Evolutionary conservation across 2,329 filamentous ascomycete genomes (phyloP).

Genomic region (Parascedosporium putredinis): DNA sequence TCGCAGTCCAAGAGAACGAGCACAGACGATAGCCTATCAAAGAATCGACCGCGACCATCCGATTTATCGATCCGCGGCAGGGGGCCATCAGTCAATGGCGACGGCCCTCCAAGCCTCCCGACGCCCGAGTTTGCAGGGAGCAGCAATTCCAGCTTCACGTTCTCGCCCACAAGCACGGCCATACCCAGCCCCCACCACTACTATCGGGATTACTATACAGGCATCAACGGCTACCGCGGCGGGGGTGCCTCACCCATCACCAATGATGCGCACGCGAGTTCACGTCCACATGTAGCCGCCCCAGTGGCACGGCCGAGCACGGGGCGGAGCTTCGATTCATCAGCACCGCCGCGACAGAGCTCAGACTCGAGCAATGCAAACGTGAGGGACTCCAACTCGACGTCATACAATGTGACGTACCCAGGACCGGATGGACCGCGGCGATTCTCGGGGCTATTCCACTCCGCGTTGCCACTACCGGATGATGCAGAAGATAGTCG

Average conservation of each 20-base stretch:
- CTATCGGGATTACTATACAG: slow-evolving; percentile 44
- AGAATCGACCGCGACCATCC: slow-evolving; percentile 35
- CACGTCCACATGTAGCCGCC: slow-evolving; percentile 35
- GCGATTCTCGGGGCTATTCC: slow-evolving; percentile 70
- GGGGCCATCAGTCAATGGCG: slow-evolving; percentile 51
- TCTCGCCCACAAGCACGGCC: slow-evolving; percentile 41
- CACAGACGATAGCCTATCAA: slow-evolving; percentile 38
- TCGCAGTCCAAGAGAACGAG: slow-evolving; percentile 50
- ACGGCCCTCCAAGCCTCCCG: slow-evolving; percentile 50
- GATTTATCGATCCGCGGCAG: slow-evolving; percentile 44
- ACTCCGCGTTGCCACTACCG: slow-evolving; percentile 73
- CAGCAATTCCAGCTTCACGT: slow-evolving; percentile 55
- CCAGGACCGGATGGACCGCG: slow-evolving; percentile 32
- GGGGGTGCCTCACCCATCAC: slow-evolving; percentile 38
- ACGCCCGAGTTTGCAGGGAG: slow-evolving; percentile 56
- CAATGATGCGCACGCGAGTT: slow-evolving; percentile 39
- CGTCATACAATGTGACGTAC: slow-evolving; percentile 36
- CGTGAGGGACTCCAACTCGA: slow-evolving; percentile 45
- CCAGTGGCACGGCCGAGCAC: slow-evolving; percentile 44
- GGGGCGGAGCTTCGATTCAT: slow-evolving; percentile 48
- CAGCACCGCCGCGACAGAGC: slow-evolving; percentile 38
- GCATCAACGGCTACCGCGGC: slow-evolving; percentile 12
- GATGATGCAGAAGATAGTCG: slow-evolving; percentile 49
- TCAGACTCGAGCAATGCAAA: slow-evolving; percentile 36
- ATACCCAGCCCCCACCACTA: slow-evolving; percentile 42